Evolutionary conservation across 2,329 filamentous ascomycete genomes (phyloP), one percentile per base, ranked within the genome.

Genomic region (Exutisphaerella laricina): DNA sequence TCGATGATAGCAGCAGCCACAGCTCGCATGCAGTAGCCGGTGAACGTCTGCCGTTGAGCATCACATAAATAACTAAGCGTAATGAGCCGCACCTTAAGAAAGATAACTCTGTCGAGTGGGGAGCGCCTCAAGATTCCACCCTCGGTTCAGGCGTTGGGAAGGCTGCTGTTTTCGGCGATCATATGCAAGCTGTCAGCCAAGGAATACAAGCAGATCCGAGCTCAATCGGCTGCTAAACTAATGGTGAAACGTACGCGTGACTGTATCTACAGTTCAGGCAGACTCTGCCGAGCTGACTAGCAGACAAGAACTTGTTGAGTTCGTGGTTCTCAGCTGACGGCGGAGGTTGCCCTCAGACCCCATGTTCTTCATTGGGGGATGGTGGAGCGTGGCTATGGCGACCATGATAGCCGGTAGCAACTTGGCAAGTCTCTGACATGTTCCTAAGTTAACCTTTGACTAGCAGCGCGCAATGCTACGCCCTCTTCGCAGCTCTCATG

Each of bases 81-180:
- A 12, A 32, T 25, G 38, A 23, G 28, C 38, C 28, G 17, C 29
- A 13, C 23, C 20, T 33, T 23, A 21, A 21, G 37, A 16, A 39
- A 31, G 38, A 40, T 40, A 22, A 25, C 17, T 23, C 38, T 40
- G 12, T 10, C 17, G 28, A n/a, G 26, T 22, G 13, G 16, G 8
- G 26, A 21, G 37, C 37, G 37, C 37, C 37, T 31, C 16, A 21
- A 36, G n/a, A n/a, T n/a, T n/a, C 23, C 37, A 18, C 20, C 26
- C 16, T 30, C 26, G 18, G 17, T 13, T 32, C 20, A 32, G 12
- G 23, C 3, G 26, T 20, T 22, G 26, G 28, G 38, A n/a, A 23
- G 18, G 26, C 5, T 22, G 17, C 37, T 30, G 13, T 18, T 29
- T 39, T n/a, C 14, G 36, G 36, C 9, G 23, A 9, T 34, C 31